Evolutionary conservation across 371 early-diverging fungal species (phyloP).

Genomic region (Lichtheimia corymbifera): DNA sequence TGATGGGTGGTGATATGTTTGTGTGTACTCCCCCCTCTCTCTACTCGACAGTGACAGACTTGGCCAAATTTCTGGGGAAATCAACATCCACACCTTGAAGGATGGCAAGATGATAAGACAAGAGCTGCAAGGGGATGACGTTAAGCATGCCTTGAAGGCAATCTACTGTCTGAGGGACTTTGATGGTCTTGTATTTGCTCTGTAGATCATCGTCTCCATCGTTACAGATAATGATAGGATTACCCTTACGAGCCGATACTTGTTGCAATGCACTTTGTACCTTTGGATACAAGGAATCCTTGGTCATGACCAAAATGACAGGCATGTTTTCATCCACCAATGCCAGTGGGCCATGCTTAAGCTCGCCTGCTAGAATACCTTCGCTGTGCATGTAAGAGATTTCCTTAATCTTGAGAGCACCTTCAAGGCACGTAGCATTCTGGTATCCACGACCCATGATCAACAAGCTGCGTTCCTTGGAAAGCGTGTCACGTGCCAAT

Average conservation of each 20-base stretch:
- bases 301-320: conserved; percentile 64
- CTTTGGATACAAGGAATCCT: conserved; percentile 59
- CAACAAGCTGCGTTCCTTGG: conserved; percentile 84
- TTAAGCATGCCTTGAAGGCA: conserved; percentile 81
- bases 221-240: conserved; percentile 95
- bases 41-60: conserved; percentile 82
- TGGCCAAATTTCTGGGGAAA: conserved; percentile 98
- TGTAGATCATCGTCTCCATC: conserved; percentile 71
- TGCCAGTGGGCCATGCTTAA: conserved; percentile 99
- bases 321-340: conserved; percentile 97
- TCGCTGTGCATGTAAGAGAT: conserved; percentile 97
- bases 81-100: conserved; percentile 95
- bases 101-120: conserved; percentile 96
- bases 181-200: conserved; percentile 73
- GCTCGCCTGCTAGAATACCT: conserved; percentile 96
- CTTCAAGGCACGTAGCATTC: conserved; percentile 97
- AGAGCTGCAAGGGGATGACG: conserved; percentile 95
- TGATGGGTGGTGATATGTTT: not conserved
- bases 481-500: conserved; percentile 76
- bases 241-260: conserved; percentile 94
- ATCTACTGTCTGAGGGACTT: conserved; percentile 92
- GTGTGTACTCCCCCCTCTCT: conserved; percentile 20
- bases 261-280: conserved; percentile 94
- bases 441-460: conserved; percentile 98
- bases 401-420: conserved; percentile 99